phyloP scores from a whole-genome alignment of 345 rosid species.

The Eutrema heterophyllum region DNA sequence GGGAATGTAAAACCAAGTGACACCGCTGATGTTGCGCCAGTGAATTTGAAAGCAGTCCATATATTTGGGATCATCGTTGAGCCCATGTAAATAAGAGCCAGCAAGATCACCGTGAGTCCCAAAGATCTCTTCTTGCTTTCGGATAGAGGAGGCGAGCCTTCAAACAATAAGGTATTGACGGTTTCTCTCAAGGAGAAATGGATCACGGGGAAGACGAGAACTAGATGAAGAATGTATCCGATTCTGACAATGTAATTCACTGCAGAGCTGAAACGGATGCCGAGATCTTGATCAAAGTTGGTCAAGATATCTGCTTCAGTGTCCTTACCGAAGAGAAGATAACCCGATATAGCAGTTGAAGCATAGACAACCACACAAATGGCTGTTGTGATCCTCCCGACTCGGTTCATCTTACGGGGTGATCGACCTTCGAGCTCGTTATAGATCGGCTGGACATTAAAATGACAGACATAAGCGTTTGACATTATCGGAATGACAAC shows the following conservation, averaged over 20 bases:
- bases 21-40: slow-evolving; percentile 98
- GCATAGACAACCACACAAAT: slow-evolving; percentile 67
- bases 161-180: slow-evolving; percentile 62
- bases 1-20: slow-evolving; percentile 94
- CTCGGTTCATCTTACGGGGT: slow-evolving; percentile 72
- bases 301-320: slow-evolving; percentile 83
- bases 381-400: slow-evolving; percentile 75
- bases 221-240: slow-evolving; percentile 87
- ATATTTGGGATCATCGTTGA: slow-evolving; percentile 93
- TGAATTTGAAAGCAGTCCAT: slow-evolving; percentile 97
- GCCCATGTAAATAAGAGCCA: slow-evolving; percentile 61
- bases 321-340: slow-evolving; percentile 74
- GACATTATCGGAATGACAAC: slow-evolving; percentile 95
- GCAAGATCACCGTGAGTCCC: slow-evolving; percentile 52
- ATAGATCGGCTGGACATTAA: slow-evolving; percentile 89
- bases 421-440: slow-evolving; percentile 82
- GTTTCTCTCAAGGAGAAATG: slow-evolving; percentile 93
- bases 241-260: slow-evolving; percentile 77
- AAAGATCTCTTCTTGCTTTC: slow-evolving; percentile 83
- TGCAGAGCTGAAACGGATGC: slow-evolving; percentile 70
- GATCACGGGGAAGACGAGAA: slow-evolving; percentile 94
- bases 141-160: slow-evolving; percentile 61
- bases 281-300: slow-evolving; percentile 87
- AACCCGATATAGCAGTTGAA: slow-evolving; percentile 78
- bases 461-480: slow-evolving; percentile 89